A percentile compares a stretch with the other conserved stretches of the same genome.
phyloP scores from a whole-genome alignment of 495 filamentous ascomycete species.

The Xylaria venustula region DNA sequence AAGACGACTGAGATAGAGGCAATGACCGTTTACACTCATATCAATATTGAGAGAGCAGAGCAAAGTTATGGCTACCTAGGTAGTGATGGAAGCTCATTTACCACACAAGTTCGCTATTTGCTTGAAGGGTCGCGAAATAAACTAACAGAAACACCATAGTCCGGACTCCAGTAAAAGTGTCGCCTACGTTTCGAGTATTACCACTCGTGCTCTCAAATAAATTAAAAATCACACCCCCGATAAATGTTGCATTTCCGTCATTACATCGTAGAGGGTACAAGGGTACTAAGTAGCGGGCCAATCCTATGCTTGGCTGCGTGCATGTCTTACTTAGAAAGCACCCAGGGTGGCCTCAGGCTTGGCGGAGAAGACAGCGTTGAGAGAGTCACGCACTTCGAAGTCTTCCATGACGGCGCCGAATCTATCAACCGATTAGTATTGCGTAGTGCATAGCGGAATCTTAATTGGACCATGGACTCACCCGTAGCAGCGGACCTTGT shows the following conservation, averaged over 20 bases:
- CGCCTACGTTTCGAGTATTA: neutral
- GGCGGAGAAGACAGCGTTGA: slow-evolving; percentile 68
- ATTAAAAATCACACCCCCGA: neutral
- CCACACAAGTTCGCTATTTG: too few relatives aligned
- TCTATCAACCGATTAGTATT: slow-evolving; percentile 40
- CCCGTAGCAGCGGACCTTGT: slow-evolving; percentile 91
- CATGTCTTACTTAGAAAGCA: slow-evolving; percentile 1
- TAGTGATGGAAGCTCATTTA: too few relatives aligned
- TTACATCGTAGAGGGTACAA: slow-evolving; percentile 11
- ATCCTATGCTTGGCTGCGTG: neutral
- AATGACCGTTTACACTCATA: too few relatives aligned
- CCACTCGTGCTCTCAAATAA: neutral
- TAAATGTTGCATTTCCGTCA: slow-evolving; percentile 6
- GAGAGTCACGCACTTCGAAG: slow-evolving; percentile 84
- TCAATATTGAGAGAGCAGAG: too few relatives aligned
- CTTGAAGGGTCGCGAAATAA: neutral
- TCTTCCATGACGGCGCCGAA: slow-evolving; percentile 87
- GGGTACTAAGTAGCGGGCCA: neutral
- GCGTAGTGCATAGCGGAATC: neutral
- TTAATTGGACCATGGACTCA: slow-evolving; percentile 48
- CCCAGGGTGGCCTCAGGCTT: slow-evolving; percentile 52
- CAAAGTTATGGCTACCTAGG: too few relatives aligned
- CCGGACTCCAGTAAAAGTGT: neutral
- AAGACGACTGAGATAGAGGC: too few relatives aligned
- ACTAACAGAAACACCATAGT: neutral